Base-by-base conservation (phyloP, 768 basidiomycete species). In the Mrakia hoshinonis region DNA sequence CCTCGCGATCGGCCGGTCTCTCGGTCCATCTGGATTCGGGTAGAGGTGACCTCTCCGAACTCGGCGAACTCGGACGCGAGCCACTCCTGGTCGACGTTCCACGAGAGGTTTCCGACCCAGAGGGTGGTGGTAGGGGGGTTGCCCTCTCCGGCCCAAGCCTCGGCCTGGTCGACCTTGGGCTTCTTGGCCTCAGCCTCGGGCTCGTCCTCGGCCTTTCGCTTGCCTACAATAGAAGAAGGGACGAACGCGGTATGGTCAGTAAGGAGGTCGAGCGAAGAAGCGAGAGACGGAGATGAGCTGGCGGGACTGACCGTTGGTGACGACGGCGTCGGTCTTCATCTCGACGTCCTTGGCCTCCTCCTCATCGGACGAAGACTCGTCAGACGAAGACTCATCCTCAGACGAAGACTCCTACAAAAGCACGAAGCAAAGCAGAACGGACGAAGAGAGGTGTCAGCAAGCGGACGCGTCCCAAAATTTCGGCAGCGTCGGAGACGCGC, bases 21-120 rank as follows among this genome's bases (percentile, higher is more conserved):
- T 73, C 81, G 80, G 79, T 83, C 82, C 72, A 81, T 79, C 85
- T 76, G 91, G 73, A 98, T 92, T n/a, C 85, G 87, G 7, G 91
- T 92, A n/a, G 86, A 87, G 73, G 87, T 85, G 76, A 99, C 86
- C 81, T 94, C 90, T 64, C 96, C 96, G 76, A 87, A 93, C 67
- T 84, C 83, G 39, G 88, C 86, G 75, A 99, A 97, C 80, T 97
- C 95, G 79, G 87, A 85, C 62, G 88, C 86, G 73, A 98, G 87
- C 84, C 92, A 90, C 80, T 97, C 95, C 78, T 91, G 89, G 82
- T 97, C 95, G 74, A 98, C 89, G 79, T 90, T 91, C 94, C 94
- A 99, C 15, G 92, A 94, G 55, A 99, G 85, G 71, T 85, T 85
- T 68, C 95, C 95, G 75, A 99, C 92, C 77, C 94, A 98, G 76